A percentile compares a stretch with the other conserved stretches of the same genome.
Conservation (phyloP, 345 rosid species). For the Salix purpurea region DNA sequence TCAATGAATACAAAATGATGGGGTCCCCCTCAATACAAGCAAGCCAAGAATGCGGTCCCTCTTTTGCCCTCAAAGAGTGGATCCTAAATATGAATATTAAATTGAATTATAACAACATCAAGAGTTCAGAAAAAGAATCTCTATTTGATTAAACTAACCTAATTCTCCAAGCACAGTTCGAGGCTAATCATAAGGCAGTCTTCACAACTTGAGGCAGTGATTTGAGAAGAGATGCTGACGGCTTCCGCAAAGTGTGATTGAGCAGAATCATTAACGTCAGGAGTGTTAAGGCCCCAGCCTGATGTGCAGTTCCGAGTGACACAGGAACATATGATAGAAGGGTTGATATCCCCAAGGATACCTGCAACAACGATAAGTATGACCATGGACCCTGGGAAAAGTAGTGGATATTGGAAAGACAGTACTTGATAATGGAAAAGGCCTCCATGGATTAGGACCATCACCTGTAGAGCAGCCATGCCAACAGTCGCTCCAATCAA, state of each 20-base stretch:
- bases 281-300: constrained; percentile 83
- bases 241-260: constrained; percentile 71
- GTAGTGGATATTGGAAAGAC: neutral
- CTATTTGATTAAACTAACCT: neutral
- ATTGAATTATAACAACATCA: neutral
- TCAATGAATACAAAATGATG: neutral
- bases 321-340: constrained; percentile 83
- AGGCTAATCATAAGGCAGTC: constrained; percentile 10
- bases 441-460: neutral
- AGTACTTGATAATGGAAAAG: neutral
- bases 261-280: constrained; percentile 69
- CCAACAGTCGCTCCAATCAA: constrained; percentile 70
- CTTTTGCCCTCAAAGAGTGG: neutral
- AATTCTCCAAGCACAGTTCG: neutral
- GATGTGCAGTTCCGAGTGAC: constrained; percentile 78
- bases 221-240: constrained; percentile 68
- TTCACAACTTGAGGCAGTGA: constrained; percentile 69
- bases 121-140: neutral
- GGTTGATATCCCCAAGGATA: constrained; percentile 74
- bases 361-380: constrained; percentile 35
- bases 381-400: neutral
- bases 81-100: neutral
- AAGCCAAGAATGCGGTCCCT: neutral
- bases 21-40: neutral
- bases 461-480: constrained; percentile 85